Evolutionary conservation across 306 rosid species (phyloP), one percentile per base, ranked within the genome.

Genomic region (Oemleria cerasiformis): DNA sequence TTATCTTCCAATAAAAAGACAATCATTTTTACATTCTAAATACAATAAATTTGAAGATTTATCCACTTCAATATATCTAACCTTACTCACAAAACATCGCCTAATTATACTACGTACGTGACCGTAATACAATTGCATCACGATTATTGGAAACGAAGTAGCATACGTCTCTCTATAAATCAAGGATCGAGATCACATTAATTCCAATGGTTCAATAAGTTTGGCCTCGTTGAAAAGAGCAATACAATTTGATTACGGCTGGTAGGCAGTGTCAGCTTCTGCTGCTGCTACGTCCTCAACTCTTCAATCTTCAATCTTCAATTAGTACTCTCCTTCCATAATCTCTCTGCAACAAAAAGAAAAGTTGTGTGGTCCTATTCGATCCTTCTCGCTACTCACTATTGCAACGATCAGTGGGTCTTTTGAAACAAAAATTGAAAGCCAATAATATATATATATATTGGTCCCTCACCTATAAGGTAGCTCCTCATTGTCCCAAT

Each of bases 361-460:
- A 85, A 58, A 9, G 88, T 45, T 9, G 83, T 45, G 96, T 92
- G 97, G 98, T 90, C 98, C 96, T 78, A 15, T 54, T 36, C 62
- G 15, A 30, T 45, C 14, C 19, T 14, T 49, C 10, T 53, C 15
- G 13, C 10, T 15, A 61, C 65, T 38, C 45, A 38, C 54, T 82
- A 30, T 30, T 30, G 36, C 36, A 30, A 68, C 42, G n/a, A n/a
- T 72, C 80, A 76, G 83, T 83, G 80, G 62, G 80, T 66, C 77
- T 72, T 66, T 73, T 25, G 54, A 70, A 67, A 70, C 79, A 75
- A 71, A 65, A 30, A 30, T 30, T 30, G 36, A 30, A 30, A 30
- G 36, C 36, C 36, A 30, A 30, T 30, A 30, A 54, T 15, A 20
- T 47, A 75, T 53, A 23, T 2, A 8, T 72, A 59, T 62, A 72